Evolutionary conservation across 164 flowering plant genomes (phyloP), one percentile per base, ranked within the genome.

Genomic region (Dillenia turbinata): DNA sequence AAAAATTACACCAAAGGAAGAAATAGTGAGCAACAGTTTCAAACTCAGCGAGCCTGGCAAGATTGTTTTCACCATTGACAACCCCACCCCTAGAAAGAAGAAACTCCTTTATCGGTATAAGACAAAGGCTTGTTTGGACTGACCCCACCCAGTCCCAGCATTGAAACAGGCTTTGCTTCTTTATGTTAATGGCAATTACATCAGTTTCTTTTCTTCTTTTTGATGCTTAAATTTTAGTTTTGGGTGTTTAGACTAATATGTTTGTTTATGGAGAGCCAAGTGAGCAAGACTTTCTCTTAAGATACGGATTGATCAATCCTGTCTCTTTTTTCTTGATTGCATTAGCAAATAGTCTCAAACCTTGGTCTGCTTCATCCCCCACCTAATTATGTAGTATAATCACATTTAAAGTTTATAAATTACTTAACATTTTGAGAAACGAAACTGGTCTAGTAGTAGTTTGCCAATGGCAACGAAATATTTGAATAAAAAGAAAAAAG

Each of bases 1-100:
- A 70, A 91, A 87, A 78, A 19, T 89, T 3, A 45, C 69, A 1
- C 59, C 83, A 1, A 12, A 81, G 0, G 96, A 89, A 40, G 97
- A 89, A 52, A 81, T 86, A 2, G 78, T 83, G 10, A 65, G 87
- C 13, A 48, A 63, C 54, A 69, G 74, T 71, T 70, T 65, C 64
- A 66, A 70, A 33, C 24, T 54, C 45, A 60, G 64, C 9, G 67
- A 63, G 9, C 48, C 62, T 15, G 75, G 75, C 1, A 72, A 68
- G 55, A 62, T 72, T 10, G 71, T 72, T 17, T 54, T 72, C 52
- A 72, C 69, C 66, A 53, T 72, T 57, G 72, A 72, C 51, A 72
- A 72, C 55, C 58, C 60, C 1, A 60, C 55, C 52, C 64, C 75
- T 5, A 72, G 57, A 66, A 72, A 72, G 72, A 72, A 72, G 69